A percentile compares a stretch with the other conserved stretches of the same genome.
phyloP scores from a whole-genome alignment of 306 rosid genomes.

The Vicia villosa region DNA sequence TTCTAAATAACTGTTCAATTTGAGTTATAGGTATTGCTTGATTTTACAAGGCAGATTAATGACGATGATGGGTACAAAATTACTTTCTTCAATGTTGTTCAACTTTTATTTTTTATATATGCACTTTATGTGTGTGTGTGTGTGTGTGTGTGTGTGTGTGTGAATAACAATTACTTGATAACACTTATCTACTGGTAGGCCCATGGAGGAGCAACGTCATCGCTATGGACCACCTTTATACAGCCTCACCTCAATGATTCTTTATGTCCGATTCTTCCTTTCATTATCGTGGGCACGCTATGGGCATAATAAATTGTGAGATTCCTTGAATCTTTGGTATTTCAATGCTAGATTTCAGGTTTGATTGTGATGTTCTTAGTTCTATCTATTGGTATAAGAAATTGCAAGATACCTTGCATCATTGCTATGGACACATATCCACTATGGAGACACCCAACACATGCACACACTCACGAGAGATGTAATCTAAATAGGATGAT shows the following conservation, averaged over 20 bases:
- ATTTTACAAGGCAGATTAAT: constrained; percentile 78
- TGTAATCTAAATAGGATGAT: too few species aligned
- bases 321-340: constrained; percentile 33
- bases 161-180: constrained; percentile 24
- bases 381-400: not conserved
- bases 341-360: constrained; percentile 23
- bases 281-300: constrained; percentile 67
- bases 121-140: not conserved
- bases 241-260: constrained; percentile 76
- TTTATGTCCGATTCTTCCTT: constrained; percentile 65
- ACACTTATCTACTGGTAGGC: constrained; percentile 55
- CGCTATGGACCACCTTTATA: constrained; percentile 96
- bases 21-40: constrained; percentile 81
- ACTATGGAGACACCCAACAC: too few species aligned
- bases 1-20: constrained; percentile 32
- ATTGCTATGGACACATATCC: too few species aligned
- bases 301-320: constrained; percentile 72
- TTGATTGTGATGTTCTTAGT: constrained; percentile 29
- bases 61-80: constrained; percentile 86
- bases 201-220: constrained; percentile 96
- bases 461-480: too few species aligned
- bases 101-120: constrained; percentile 27
- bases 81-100: constrained; percentile 24
- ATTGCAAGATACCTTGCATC: too few species aligned
- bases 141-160: too few species aligned